Evolutionary conservation across 352 stramenopile genomes (phyloP).

Genomic region (Phytophthora niederhauseri): DNA sequence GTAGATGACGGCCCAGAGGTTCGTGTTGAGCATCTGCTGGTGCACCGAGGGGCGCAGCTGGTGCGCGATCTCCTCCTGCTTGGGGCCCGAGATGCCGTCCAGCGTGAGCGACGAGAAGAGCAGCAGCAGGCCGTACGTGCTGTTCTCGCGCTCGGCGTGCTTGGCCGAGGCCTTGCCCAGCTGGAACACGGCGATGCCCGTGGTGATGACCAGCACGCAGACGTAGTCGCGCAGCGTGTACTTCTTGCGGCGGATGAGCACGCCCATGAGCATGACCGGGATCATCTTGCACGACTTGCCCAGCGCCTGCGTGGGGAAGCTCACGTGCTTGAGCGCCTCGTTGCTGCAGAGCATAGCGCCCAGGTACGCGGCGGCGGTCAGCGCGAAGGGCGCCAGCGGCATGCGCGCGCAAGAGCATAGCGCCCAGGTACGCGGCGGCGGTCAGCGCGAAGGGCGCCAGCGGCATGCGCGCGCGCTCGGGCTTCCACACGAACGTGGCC

Average conservation of each 20-base stretch:
- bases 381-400: conserved; percentile 83
- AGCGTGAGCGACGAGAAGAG: conserved; percentile 94
- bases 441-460: conserved; percentile 88
- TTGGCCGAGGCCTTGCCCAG: conserved; percentile 83
- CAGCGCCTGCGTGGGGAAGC: conserved; percentile 98
- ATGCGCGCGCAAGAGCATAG: conserved; percentile 95
- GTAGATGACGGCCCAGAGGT: conserved; percentile 90
- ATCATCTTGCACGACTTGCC: conserved; percentile 99
- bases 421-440: conserved; percentile 89
- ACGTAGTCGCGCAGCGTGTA: conserved; percentile 92
- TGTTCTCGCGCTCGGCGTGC: conserved; percentile 86
- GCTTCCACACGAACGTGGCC: conserved; percentile 88
- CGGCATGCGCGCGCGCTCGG: conserved; percentile 68
- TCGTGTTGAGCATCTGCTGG: conserved; percentile 93
- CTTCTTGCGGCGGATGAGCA: conserved; percentile 92
- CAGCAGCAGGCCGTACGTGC: conserved; percentile 86
- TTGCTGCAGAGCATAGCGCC: conserved; percentile 93
- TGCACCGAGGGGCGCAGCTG: conserved; percentile 81
- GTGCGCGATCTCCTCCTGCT: conserved; percentile 93
- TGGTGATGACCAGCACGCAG: conserved; percentile 91
- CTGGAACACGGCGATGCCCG: conserved; percentile 92
- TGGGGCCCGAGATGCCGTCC: conserved; percentile 96
- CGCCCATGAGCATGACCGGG: conserved; percentile 95
- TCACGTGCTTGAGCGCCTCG: conserved; percentile 94
- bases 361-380: conserved; percentile 90